phyloP scores from a whole-genome alignment of 179 eudicot species.

The Amaranthus tricolor region DNA sequence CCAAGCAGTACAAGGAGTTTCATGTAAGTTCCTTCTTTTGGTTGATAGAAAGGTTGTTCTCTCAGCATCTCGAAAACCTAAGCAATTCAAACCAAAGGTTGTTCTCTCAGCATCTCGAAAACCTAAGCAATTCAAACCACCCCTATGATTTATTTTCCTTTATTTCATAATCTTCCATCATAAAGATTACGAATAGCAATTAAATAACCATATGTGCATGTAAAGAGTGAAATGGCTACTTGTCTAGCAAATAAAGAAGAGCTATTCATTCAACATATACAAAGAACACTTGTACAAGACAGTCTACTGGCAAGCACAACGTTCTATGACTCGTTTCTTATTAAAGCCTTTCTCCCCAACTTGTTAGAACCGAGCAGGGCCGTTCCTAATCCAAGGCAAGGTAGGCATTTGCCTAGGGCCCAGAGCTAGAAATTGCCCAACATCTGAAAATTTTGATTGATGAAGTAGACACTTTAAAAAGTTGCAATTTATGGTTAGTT shows the following conservation, averaged over 20 bases:
- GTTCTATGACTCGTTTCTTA: no score
- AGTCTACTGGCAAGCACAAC: neutral
- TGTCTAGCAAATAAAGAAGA: neutral
- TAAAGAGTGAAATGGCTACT: no score
- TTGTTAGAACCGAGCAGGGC: no score
- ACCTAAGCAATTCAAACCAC: slow-evolving; percentile 41
- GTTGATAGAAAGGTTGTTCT: slow-evolving; percentile 82
- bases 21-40: slow-evolving; percentile 93
- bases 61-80: slow-evolving; percentile 93
- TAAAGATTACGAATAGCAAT: neutral
- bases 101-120: slow-evolving; percentile 83
- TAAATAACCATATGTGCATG: neutral
- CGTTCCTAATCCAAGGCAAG: no score
- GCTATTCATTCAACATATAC: neutral
- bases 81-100: slow-evolving; percentile 13
- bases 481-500: no score
- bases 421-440: no score
- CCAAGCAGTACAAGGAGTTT: slow-evolving; percentile 88
- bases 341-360: no score
- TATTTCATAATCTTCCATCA: neutral
- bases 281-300: neutral
- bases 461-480: no score
- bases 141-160: neutral
- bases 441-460: no score
- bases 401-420: no score